Evolutionary conservation across 2,329 filamentous ascomycete species (phyloP).

Genomic region (Whalleya microplaca): DNA sequence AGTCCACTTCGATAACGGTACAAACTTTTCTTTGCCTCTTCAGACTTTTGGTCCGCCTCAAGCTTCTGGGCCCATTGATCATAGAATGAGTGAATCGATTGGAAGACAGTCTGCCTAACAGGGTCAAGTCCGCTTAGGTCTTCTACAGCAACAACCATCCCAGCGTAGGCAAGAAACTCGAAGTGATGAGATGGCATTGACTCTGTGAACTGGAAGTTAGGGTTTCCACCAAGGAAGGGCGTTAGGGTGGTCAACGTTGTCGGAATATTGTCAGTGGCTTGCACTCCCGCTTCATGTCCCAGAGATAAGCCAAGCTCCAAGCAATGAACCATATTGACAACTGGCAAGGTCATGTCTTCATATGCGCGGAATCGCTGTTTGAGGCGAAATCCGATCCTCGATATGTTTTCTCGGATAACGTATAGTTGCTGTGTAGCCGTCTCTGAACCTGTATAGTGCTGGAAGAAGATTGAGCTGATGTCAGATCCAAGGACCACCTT

Average conservation of each 20-base stretch:
- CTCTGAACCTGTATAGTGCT: slow-evolving; percentile 38
- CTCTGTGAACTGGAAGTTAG: slow-evolving; percentile 31
- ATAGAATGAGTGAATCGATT: slow-evolving; percentile 74
- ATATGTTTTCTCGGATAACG: slow-evolving; percentile 60
- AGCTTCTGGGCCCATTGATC: slow-evolving; percentile 79
- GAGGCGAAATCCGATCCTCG: slow-evolving; percentile 72
- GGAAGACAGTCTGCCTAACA: slow-evolving; percentile 61
- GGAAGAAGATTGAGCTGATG: slow-evolving; percentile 43
- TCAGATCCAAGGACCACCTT: slow-evolving; percentile 61
- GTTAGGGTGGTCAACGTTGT: slow-evolving; percentile 48
- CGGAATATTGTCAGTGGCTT: slow-evolving; percentile 10
- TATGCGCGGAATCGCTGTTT: slow-evolving; percentile 74
- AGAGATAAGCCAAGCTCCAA: slow-evolving; percentile 76
- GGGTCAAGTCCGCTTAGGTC: slow-evolving; percentile 46
- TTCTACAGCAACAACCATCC: slow-evolving; percentile 51
- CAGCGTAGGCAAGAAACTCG: slow-evolving; percentile 56
- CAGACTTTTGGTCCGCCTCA: slow-evolving; percentile 73
- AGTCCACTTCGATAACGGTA: slow-evolving; percentile 82
- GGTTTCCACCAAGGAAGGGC: slow-evolving; percentile 60
- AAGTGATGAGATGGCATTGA: slow-evolving; percentile 40
- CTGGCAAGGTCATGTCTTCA: slow-evolving; percentile 80
- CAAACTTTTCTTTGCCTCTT: slow-evolving; percentile 73
- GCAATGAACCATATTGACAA: slow-evolving; percentile 78
- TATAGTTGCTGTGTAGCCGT: slow-evolving; percentile 49
- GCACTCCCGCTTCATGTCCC: slow-evolving; percentile 48